A percentile compares a stretch with the other conserved stretches of the same genome.
Conservation (phyloP, 257 asterid genomes). For the Forsythia suspensa region DNA sequence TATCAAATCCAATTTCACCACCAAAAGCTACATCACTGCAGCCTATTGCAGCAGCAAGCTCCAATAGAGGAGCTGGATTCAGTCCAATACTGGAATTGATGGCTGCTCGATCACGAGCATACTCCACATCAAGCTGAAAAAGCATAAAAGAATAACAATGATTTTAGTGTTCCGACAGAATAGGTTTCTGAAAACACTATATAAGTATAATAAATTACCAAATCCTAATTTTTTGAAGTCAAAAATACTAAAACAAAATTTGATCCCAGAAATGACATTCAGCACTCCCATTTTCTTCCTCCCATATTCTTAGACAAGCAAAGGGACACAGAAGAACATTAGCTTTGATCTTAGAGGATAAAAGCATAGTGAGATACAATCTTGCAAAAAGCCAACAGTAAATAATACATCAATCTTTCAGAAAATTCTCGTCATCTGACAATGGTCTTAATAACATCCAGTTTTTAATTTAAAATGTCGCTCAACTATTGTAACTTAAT, state of each 20-base stretch:
- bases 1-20: conserved; percentile 75
- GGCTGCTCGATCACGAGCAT: conserved; percentile 69
- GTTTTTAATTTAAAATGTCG: neutral
- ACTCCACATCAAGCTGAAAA: conserved; percentile 78
- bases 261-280: neutral
- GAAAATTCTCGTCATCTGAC: neutral
- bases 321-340: neutral
- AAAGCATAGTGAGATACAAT: neutral
- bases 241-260: neutral
- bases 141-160: conserved; percentile 10
- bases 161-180: neutral
- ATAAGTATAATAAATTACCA: neutral
- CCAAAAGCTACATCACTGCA: conserved; percentile 63
- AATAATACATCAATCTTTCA: neutral
- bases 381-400: neutral
- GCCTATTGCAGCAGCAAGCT: conserved; percentile 74
- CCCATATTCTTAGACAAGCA: neutral
- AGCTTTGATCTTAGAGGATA: neutral
- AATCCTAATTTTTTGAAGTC: neutral
- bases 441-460: neutral
- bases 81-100: conserved; percentile 76
- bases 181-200: neutral
- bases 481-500: neutral
- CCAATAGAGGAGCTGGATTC: conserved; percentile 78
- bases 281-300: neutral